Conservation (phyloP, 306 rosid species). For the Rosa lucieae region DNA sequence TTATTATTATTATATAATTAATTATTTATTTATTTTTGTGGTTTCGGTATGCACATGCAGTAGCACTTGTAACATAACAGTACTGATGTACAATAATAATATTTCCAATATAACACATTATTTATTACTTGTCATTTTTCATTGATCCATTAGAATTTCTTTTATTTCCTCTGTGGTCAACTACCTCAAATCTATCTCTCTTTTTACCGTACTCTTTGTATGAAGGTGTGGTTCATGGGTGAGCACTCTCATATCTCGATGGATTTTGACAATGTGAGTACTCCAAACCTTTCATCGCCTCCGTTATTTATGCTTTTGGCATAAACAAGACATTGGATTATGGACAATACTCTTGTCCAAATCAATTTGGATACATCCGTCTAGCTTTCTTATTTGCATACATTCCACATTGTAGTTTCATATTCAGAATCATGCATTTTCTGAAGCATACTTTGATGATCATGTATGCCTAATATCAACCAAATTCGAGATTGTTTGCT, state of each 20-base stretch:
- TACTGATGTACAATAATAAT: background rate
- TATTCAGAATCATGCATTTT: background rate
- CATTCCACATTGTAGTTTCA: background rate
- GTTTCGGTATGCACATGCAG: background rate
- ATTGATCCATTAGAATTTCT: background rate
- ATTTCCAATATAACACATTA: background rate
- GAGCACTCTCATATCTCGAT: slow-evolving; percentile 87
- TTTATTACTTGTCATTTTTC: slow-evolving; percentile 5
- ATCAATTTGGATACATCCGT: background rate
- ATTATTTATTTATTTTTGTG: background rate
- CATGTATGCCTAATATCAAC: background rate
- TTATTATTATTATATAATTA: no score
- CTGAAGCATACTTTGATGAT: background rate
- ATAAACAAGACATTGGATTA: slow-evolving; percentile 9
- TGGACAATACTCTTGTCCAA: background rate
- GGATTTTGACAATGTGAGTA: slow-evolving; percentile 84
- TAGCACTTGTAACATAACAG: background rate
- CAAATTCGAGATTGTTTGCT: background rate
- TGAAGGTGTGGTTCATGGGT: slow-evolving; percentile 87
- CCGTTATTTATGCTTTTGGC: slow-evolving; percentile 22
- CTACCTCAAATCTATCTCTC: slow-evolving; percentile 17
- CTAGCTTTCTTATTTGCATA: background rate
- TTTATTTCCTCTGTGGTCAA: slow-evolving; percentile 12
- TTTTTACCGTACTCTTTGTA: slow-evolving; percentile 21
- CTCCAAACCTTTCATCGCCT: slow-evolving; percentile 21